phyloP scores from a whole-genome alignment of 2,329 filamentous ascomycete species.

The Neobulgaria alba region DNA sequence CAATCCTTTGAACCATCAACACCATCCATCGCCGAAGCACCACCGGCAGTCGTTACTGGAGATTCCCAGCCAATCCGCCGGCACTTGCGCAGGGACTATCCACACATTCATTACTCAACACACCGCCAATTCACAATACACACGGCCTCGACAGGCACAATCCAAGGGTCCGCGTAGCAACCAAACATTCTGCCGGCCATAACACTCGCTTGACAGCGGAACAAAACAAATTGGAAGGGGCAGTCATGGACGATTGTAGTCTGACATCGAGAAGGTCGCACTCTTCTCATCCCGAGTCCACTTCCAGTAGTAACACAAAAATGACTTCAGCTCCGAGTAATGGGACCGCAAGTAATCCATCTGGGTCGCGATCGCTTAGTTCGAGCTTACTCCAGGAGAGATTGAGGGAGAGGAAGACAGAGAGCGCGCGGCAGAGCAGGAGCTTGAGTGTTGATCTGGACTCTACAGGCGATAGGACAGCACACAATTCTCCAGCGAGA shows the following conservation, averaged over 20 bases:
- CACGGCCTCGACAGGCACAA: not conserved
- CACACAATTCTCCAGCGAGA: conserved; percentile 27
- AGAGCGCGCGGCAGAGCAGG: conserved; percentile 18
- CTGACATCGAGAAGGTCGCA: not conserved
- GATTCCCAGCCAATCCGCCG: no score
- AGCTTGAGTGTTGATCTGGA: conserved; percentile 20
- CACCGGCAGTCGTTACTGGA: no score
- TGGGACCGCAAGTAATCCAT: conserved; percentile 12
- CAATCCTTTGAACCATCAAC: no score
- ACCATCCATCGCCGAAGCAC: no score
- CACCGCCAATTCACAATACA: no score
- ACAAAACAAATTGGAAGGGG: not conserved
- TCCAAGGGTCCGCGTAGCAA: not conserved
- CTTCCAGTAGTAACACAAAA: not conserved
- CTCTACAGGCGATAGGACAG: conserved; percentile 10
- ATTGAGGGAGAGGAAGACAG: conserved; percentile 28
- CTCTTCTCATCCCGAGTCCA: not conserved
- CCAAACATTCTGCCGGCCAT: not conserved
- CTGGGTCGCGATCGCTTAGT: conserved; percentile 9
- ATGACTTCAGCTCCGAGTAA: conserved; percentile 14
- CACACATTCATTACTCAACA: no score
- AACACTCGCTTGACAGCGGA: not conserved
- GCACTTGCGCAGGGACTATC: no score
- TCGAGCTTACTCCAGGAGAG: conserved; percentile 27
- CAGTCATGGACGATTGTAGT: not conserved